Evolutionary conservation across 2,329 filamentous ascomycete genomes (phyloP), one percentile per base, ranked within the genome.

Genomic region (Domatiomyces catenatus): DNA sequence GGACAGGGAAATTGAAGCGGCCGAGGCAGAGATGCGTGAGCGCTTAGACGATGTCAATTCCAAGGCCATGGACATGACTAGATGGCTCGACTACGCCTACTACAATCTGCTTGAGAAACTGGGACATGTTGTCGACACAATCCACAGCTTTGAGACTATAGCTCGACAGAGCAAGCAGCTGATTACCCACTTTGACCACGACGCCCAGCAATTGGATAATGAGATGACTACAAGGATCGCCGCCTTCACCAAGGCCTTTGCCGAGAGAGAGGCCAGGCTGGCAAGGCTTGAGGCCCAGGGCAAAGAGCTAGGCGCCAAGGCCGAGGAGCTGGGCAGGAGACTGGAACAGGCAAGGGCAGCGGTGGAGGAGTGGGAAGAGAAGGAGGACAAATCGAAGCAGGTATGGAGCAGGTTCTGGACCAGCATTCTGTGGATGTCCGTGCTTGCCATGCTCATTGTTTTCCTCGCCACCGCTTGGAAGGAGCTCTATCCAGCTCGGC

Each of bases 41-140:
- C 51, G 51, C 8, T 32, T 59, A 19, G 47, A 54, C 4, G 45
- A 50, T 28, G 54, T 59, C 39, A 53, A 47, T 8, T 44, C 53
- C 46, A 53, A 44, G n/a, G 54, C 51, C 39, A 69, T 68, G 2
- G 67, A 69, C 42, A 65, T 70, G 44, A 71, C 70, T 18, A 66
- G 69, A 45, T 63, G 68, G 28, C 61, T 73, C 3, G 71, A 73
- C 52, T 70, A 70, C 54, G 69, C 69, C 1, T 73, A 72, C 56
- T 72, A 72, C 57, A 70, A 67, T 49, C 61, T 73, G 0, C 62
- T 73, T 8, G 68, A 71, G 52, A 69, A 68, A 47, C 57, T 70
- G 36, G 65, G 68, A 7, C 61, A 61, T 3, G 60, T 73, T 7
- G 64, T 67, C 47, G 60, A 63, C 7, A 66, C 66, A 0, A 66